Percentiles rank a stretch among this genome's conserved stretches.
phyloP scores from a whole-genome alignment of 2,329 filamentous ascomycete genomes.

The Hortaea werneckii region DNA sequence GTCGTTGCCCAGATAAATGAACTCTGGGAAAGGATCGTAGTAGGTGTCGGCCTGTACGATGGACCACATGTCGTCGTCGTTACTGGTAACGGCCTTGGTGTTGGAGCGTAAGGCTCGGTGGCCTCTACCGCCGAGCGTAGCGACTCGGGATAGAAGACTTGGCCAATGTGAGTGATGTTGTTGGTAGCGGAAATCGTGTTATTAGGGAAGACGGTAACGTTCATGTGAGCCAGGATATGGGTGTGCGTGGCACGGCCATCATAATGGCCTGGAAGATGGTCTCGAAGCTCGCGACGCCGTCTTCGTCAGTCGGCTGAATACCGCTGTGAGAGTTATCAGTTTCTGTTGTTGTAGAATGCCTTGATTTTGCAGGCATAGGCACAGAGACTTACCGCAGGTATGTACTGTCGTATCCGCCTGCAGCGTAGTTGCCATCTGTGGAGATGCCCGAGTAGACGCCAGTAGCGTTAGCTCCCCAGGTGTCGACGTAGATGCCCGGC shows the following conservation, averaged over 20 bases:
- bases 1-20: constrained; percentile 45
- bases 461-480: constrained; percentile 32
- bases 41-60: constrained; percentile 38
- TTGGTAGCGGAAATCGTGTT: constrained; percentile 37
- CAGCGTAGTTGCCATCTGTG: constrained; percentile 27
- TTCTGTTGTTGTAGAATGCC: background rate
- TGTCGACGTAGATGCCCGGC: constrained; percentile 33
- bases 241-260: constrained; percentile 32
- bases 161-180: constrained; percentile 44
- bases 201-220: constrained; percentile 31
- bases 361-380: background rate
- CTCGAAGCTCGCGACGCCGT: constrained; percentile 35
- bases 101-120: constrained; percentile 36
- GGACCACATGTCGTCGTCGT: constrained; percentile 41
- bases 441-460: constrained; percentile 35
- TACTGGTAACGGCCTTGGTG: constrained; percentile 36
- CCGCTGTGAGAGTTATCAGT: constrained; percentile 21
- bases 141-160: constrained; percentile 54
- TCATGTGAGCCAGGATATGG: constrained; percentile 31
- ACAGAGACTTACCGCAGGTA: background rate
- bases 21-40: constrained; percentile 47
- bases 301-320: constrained; percentile 30
- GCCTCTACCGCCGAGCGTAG: constrained; percentile 44
- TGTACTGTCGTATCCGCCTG: constrained; percentile 15
- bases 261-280: constrained; percentile 37